phyloP scores from a whole-genome alignment of 257 asterid genomes.

The Paraleonurus japonicus region DNA sequence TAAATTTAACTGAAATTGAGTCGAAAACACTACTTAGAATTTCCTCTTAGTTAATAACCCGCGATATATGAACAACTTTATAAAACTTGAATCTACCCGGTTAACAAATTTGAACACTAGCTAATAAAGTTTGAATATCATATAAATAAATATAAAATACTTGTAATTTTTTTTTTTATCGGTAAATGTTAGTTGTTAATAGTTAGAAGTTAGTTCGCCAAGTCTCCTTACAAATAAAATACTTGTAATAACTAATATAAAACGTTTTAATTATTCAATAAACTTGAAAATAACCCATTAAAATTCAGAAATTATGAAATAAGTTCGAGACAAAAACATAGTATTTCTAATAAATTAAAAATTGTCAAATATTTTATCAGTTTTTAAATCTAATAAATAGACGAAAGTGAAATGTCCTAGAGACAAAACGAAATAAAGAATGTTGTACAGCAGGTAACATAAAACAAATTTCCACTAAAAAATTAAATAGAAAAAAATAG shows the following conservation, averaged over 20 bases:
- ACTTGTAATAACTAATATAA: too few relatives aligned
- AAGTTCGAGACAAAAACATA: background rate
- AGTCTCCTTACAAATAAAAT: too few relatives aligned
- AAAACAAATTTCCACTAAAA: background rate
- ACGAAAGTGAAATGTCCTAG: background rate
- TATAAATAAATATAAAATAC: too few relatives aligned
- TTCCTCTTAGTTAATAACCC: too few relatives aligned
- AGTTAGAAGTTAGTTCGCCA: too few relatives aligned
- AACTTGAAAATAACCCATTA: background rate
- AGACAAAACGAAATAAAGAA: background rate
- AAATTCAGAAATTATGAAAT: background rate
- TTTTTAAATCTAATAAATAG: background rate
- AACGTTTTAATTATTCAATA: too few relatives aligned
- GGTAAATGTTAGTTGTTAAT: too few relatives aligned
- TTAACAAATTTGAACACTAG: too few relatives aligned
- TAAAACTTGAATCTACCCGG: too few relatives aligned
- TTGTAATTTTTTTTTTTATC: too few relatives aligned
- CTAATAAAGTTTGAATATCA: too few relatives aligned
- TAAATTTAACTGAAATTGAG: background rate
- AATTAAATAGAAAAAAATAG: background rate
- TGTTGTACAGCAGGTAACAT: background rate
- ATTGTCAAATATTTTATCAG: background rate
- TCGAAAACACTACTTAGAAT: background rate
- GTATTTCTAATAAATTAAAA: background rate
- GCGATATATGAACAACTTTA: too few relatives aligned